Conservation (phyloP, 306 rosid species). For the Trichosanthes cucumerina region DNA sequence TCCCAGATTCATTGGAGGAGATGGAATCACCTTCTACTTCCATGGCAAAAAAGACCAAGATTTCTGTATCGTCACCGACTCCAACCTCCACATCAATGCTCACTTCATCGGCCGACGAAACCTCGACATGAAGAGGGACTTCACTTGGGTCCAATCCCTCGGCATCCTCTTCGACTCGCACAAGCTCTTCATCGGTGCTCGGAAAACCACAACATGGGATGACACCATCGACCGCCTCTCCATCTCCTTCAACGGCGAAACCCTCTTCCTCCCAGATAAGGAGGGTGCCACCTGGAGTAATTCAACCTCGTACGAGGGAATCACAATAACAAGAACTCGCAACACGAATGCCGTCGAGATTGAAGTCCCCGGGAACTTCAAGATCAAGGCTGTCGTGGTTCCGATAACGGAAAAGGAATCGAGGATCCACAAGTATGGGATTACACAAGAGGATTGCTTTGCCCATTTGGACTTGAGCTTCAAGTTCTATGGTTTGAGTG, state of each 20-base stretch:
- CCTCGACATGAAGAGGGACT: slow-evolving; percentile 34
- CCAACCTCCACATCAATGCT: slow-evolving; percentile 57
- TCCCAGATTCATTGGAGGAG: slow-evolving; percentile 31
- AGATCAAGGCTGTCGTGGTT: slow-evolving; percentile 39
- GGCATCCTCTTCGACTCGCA: slow-evolving; percentile 43
- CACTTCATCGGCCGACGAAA: slow-evolving; percentile 55
- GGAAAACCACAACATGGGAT: slow-evolving; percentile 36
- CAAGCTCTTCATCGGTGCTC: slow-evolving; percentile 38
- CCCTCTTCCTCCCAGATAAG: slow-evolving; percentile 17
- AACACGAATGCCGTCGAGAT: slow-evolving; percentile 19
- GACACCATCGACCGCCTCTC: slow-evolving; percentile 32
- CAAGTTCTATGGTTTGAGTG: slow-evolving; percentile 42
- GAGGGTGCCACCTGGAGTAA: background rate
- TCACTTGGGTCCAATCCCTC: slow-evolving; percentile 57
- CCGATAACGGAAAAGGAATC: slow-evolving; percentile 60
- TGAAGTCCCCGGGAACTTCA: slow-evolving; percentile 23
- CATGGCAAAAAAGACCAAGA: slow-evolving; percentile 54
- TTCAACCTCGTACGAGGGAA: background rate
- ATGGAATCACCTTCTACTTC: slow-evolving; percentile 40
- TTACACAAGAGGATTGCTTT: slow-evolving; percentile 43
- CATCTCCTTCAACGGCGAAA: slow-evolving; percentile 26
- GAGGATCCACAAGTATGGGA: slow-evolving; percentile 41
- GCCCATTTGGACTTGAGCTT: slow-evolving; percentile 65
- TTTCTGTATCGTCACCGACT: slow-evolving; percentile 51
- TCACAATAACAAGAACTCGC: slow-evolving; percentile 11